Evolutionary conservation across 2,329 filamentous ascomycete genomes (phyloP).

Genomic region (Hymenoscyphus fraxineus): DNA sequence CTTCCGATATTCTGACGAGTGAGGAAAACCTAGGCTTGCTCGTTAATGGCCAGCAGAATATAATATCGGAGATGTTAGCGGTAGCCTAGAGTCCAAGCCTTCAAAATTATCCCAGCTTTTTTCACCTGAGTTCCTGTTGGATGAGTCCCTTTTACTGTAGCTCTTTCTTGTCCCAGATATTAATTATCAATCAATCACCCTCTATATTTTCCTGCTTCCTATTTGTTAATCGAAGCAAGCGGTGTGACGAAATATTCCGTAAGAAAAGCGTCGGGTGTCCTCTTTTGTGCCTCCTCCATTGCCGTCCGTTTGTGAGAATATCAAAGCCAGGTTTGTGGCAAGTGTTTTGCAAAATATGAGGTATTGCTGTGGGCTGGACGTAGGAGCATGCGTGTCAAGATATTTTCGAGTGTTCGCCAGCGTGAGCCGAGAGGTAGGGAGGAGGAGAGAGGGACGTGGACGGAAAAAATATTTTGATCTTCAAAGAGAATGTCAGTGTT

Average conservation of each 20-base stretch:
- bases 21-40: constrained; percentile 15
- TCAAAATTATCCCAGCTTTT: not conserved
- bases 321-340: constrained; percentile 24
- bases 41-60: constrained; percentile 9
- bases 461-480: not conserved
- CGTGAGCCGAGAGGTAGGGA: constrained; percentile 20
- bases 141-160: constrained; percentile 22
- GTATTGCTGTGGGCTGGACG: constrained; percentile 25
- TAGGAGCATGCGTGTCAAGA: constrained; percentile 21
- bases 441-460: not conserved
- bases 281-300: constrained; percentile 11
- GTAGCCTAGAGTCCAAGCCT: constrained; percentile 8
- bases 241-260: constrained; percentile 2
- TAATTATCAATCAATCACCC: constrained; percentile 16
- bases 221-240: not conserved
- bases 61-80: constrained; percentile 10
- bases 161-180: constrained; percentile 26
- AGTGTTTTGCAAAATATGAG: constrained; percentile 30
- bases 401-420: constrained; percentile 6
- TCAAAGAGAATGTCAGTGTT: too few species aligned
- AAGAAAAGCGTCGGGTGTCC: constrained; percentile 12
- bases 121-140: constrained; percentile 16
- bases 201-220: constrained; percentile 7
- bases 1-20: constrained; percentile 10
- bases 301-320: constrained; percentile 25